phyloP scores from a whole-genome alignment of 1,284 basidiomycete species.

The Malassezia sp. region DNA sequence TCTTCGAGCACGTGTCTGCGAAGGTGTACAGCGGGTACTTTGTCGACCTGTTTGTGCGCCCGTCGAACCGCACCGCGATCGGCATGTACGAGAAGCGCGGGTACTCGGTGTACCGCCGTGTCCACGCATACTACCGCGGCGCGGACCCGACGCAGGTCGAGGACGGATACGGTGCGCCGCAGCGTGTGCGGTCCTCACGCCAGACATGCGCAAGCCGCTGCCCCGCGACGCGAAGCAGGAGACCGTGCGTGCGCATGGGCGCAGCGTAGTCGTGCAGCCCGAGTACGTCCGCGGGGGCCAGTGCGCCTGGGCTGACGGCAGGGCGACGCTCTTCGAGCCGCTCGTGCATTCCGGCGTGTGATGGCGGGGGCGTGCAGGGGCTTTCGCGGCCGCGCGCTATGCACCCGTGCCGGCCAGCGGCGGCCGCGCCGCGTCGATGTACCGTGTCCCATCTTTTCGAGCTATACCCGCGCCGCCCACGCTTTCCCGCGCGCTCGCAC shows the following conservation, averaged over 20 bases:
- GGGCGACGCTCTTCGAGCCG: conserved; percentile 13
- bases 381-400: no score
- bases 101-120: conserved; percentile 72
- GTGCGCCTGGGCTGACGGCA: conserved; percentile 1
- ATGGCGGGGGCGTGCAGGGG: not conserved
- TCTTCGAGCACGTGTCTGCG: conserved; percentile 70
- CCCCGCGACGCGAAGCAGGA: conserved; percentile 25
- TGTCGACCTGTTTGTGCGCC: conserved; percentile 80
- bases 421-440: no score
- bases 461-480: no score
- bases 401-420: no score
- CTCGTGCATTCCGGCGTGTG: conserved; percentile 7
- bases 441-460: no score
- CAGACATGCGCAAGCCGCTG: conserved; percentile 62
- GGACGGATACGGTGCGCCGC: conserved; percentile 72
- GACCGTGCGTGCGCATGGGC: conserved; percentile 29
- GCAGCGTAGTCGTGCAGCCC: conserved; percentile 27
- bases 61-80: conserved; percentile 52
- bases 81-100: conserved; percentile 79
- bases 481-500: no score
- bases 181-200: not conserved
- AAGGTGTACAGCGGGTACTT: conserved; percentile 57
- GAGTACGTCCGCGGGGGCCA: conserved; percentile 21
- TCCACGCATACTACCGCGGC: conserved; percentile 72
- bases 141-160: conserved; percentile 61